These are phyloP conservation scores for Xylaria sp. DNA, from an alignment of 2,329 filamentous ascomycete species.

Conservation along the genomic window DNA sequence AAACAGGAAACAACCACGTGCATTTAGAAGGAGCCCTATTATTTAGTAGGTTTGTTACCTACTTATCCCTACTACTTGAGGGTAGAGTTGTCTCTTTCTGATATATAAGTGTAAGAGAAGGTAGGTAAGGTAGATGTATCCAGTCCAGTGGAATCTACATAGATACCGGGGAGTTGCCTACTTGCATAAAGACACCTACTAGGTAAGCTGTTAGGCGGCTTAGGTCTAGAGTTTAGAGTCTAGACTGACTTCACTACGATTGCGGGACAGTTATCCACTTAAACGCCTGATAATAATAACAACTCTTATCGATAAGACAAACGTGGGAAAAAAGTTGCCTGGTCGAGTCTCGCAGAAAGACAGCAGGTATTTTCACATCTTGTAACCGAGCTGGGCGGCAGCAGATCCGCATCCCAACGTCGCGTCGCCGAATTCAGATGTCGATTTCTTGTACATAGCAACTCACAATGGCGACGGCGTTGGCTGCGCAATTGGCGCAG, in stretches of 20 bases:
- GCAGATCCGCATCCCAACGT: constrained; percentile 11
- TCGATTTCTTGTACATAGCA: constrained; percentile 15
- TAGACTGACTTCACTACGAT: background rate
- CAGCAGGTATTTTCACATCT: constrained; percentile 9
- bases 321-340: constrained; percentile 39
- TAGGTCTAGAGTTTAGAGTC: too few relatives aligned
- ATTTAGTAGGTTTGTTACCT: too few relatives aligned
- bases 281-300: background rate
- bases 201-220: too few relatives aligned
- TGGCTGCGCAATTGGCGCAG: constrained; percentile 93
- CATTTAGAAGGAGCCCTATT: too few relatives aligned
- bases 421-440: constrained; percentile 27
- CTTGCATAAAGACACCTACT: too few relatives aligned
- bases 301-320: constrained; percentile 35
- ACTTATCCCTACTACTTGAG: too few relatives aligned
- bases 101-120: too few relatives aligned
- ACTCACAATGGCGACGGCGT: constrained; percentile 77
- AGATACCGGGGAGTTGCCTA: too few relatives aligned
- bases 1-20: too few relatives aligned
- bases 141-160: too few relatives aligned
- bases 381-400: constrained; percentile 3
- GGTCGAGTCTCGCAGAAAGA: constrained; percentile 18
- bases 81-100: too few relatives aligned
- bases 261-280: constrained; percentile 2
- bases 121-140: too few relatives aligned